Evolutionary conservation across 208 protist species (phyloP).

Genomic region (Leishmania tropica): DNA sequence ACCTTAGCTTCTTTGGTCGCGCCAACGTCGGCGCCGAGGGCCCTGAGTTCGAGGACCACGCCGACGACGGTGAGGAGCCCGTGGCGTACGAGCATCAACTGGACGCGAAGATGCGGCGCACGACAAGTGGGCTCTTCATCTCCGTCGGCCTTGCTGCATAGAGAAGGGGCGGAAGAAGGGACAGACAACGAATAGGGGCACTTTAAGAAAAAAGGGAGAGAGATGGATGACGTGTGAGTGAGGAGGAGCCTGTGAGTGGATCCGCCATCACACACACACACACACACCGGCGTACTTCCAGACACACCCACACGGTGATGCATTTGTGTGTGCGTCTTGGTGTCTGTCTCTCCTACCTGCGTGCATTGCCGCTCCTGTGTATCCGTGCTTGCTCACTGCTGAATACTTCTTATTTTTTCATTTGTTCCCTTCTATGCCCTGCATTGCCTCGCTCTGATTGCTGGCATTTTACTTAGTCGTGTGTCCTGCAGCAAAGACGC

Average conservation of each 20-base stretch:
- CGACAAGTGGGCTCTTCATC: conserved; percentile 31
- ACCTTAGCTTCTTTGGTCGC: conserved; percentile 64
- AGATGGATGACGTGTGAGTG: neutral
- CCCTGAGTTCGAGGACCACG: conserved; percentile 51
- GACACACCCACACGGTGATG: neutral
- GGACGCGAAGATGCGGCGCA: conserved; percentile 33
- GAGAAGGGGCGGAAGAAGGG: neutral
- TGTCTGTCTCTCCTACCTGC: neutral
- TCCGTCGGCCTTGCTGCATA: conserved; percentile 29
- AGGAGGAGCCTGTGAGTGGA: neutral
- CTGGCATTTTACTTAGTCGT: neutral
- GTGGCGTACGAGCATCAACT: conserved; percentile 43
- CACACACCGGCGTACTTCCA: no score
- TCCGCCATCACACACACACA: neutral
- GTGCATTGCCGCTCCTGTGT: no score
- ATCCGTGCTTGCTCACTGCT: no score
- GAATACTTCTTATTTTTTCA: neutral
- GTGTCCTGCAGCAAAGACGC: neutral
- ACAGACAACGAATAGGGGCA: neutral
- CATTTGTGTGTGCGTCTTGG: neutral
- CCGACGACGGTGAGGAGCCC: conserved; percentile 58
- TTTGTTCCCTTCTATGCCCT: neutral
- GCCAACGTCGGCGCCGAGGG: conserved; percentile 46
- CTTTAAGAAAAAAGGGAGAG: neutral
- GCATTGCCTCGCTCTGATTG: no score